Conservation (phyloP, 768 basidiomycete species). For the Phaffia tasmanica region DNA sequence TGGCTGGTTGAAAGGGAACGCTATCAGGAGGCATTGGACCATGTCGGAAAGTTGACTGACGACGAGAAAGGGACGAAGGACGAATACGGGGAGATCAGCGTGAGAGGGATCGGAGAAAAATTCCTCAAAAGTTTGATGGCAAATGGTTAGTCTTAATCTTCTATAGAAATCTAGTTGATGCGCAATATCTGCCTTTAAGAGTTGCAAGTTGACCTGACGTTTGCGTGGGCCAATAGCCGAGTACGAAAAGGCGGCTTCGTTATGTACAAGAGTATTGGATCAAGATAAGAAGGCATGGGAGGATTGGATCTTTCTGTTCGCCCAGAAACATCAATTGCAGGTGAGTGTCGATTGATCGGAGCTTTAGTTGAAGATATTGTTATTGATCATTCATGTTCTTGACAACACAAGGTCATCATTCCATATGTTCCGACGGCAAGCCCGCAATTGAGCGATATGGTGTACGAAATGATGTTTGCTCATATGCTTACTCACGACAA, state of each 20-base stretch:
- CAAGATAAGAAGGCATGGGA: conserved; percentile 80
- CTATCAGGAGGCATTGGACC: conserved; percentile 80
- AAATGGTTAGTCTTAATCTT: conserved; percentile 49
- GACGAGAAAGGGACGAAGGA: conserved; percentile 37
- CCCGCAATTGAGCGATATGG: conserved; percentile 67
- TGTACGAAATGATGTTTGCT: conserved; percentile 91
- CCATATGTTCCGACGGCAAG: conserved; percentile 74
- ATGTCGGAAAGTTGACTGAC: conserved; percentile 56
- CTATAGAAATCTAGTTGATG: too few species aligned
- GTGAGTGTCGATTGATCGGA: conserved; percentile 41
- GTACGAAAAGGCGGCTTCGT: conserved; percentile 64
- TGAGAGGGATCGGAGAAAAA: conserved; percentile 57
- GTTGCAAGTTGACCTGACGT: not conserved
- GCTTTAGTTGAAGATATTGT: not conserved
- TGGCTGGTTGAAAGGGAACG: conserved; percentile 80
- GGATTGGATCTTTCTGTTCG: conserved; percentile 85
- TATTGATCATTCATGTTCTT: not conserved
- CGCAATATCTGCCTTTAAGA: not conserved
- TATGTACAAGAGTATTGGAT: conserved; percentile 76
- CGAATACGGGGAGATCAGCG: conserved; percentile 41
- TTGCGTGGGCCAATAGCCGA: conserved; percentile 40
- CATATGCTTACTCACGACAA: conserved; percentile 71
- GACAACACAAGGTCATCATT: conserved; percentile 56
- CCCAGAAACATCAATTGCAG: conserved; percentile 64
- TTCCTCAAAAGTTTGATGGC: conserved; percentile 77